These are phyloP conservation scores for Lachancea meyersii DNA, from an alignment of 805 yeast species.

Conservation along the genomic window DNA sequence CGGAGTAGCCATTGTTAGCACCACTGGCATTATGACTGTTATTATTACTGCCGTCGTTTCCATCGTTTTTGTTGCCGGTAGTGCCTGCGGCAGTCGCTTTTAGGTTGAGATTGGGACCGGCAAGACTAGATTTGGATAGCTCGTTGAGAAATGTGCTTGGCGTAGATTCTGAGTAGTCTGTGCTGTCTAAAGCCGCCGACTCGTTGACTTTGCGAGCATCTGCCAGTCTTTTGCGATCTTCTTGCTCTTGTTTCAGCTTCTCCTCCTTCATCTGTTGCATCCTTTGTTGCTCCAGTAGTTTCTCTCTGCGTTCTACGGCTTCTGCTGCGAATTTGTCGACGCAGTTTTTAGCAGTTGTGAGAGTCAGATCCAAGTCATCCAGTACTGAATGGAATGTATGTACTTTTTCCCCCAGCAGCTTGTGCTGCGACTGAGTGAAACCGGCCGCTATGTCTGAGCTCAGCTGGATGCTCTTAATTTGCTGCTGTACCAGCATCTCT, in stretches of 20 bases:
- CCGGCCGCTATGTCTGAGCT: conserved; percentile 25
- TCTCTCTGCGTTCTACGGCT: conserved; percentile 27
- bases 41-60: not conserved
- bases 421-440: conserved; percentile 24
- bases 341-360: conserved; percentile 24
- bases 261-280: conserved; percentile 27
- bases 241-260: conserved; percentile 11
- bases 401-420: conserved; percentile 23
- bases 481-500: conserved; percentile 33
- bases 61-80: not conserved
- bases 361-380: conserved; percentile 29
- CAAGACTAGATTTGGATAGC: conserved; percentile 1
- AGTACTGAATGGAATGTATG: conserved; percentile 26
- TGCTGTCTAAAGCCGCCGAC: not conserved
- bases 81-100: not conserved
- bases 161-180: conserved; percentile 5
- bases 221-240: conserved; percentile 3
- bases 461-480: conserved; percentile 30
- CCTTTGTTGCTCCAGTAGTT: conserved; percentile 17
- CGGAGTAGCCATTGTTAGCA: not conserved
- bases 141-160: conserved; percentile 8
- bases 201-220: conserved; percentile 1
- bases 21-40: not conserved
- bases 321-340: conserved; percentile 24
- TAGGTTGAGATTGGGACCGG: not conserved